Evolutionary conservation across 1,284 basidiomycete genomes (phyloP), one percentile per base, ranked within the genome.

Genomic region (Cutaneotrichosporon mucoides): DNA sequence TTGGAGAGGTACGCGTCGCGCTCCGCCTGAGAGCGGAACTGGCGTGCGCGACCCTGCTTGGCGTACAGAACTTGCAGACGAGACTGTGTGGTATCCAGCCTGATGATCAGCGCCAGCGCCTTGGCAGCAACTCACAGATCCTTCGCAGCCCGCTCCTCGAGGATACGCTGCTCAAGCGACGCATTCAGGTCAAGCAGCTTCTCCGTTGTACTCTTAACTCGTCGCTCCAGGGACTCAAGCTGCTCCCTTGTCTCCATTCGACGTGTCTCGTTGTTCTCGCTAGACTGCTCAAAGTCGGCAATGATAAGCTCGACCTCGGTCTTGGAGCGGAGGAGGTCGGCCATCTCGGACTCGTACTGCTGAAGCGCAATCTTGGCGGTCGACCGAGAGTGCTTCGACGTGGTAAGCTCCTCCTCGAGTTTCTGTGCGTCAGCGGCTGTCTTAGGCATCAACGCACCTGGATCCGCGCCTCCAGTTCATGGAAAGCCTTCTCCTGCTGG

Each of bases 221-320:
- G 81, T 13, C 72, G 76, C 55, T 87, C 83, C 24, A 94, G 72
- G 13, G 79, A 71, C 6, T 79, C 77, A 10, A 96, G 81, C 70
- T 96, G 90, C 11, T 77, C 73, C 62, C 87, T 83, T 5, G 90
- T 80, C 24, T 72, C 68, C 11, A 71, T 66, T 11, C 70, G 69
- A 24, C 78, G 73, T 34, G 84, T 83, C 62, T 85, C 81, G 2
- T 86, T 85, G 38, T 84, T 86, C 33, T 87, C 85, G 3, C 86
- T 83, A 12, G 87, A 84, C 6, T 85, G 82, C 37, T 83, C 84
- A 36, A 94, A 83, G 72, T 98, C 95, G 7, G 83, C 82, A 47
- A 98, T 84, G n/a, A 85, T 81, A 67, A 90, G 90, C 72, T 91
- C 85, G 45, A 96, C 79, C 74, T 95, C 87, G 6, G 92, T 90